These are phyloP conservation scores for Thelonectria blattea DNA, from an alignment of 2,329 filamentous ascomycete species.

Conservation along the genomic window DNA sequence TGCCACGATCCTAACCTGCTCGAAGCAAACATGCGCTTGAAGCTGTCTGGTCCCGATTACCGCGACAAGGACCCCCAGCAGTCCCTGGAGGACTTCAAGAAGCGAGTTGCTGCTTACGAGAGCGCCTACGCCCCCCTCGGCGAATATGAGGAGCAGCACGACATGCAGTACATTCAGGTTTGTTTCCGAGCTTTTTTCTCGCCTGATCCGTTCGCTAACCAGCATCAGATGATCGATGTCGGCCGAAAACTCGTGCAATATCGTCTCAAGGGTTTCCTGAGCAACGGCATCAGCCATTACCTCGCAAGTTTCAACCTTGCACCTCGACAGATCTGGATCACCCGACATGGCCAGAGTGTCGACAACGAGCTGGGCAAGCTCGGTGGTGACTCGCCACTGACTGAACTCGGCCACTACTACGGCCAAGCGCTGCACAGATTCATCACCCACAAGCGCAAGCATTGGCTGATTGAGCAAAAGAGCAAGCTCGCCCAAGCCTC, in stretches of 20 bases:
- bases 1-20: constrained; percentile 85
- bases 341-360: constrained; percentile 86
- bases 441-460: constrained; percentile 77
- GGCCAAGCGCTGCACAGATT: constrained; percentile 81
- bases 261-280: constrained; percentile 89
- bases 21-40: constrained; percentile 96
- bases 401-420: constrained; percentile 79
- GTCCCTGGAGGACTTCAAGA: constrained; percentile 89
- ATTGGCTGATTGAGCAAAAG: constrained; percentile 84
- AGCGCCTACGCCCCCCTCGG: constrained; percentile 92
- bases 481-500: constrained; percentile 77
- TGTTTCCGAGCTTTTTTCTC: constrained; percentile 13
- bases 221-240: constrained; percentile 84
- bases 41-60: constrained; percentile 95
- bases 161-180: constrained; percentile 90
- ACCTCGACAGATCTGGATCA: constrained; percentile 97
- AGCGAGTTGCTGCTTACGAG: constrained; percentile 90
- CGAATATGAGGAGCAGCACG: constrained; percentile 85
- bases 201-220: constrained; percentile 34
- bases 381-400: constrained; percentile 87
- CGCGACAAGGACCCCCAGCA: constrained; percentile 87
- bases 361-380: constrained; percentile 91
- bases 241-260: constrained; percentile 92
- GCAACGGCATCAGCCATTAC: constrained; percentile 91
- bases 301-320: constrained; percentile 96